Percentiles rank a stretch among this genome's conserved stretches.
Conservation (phyloP, 148 eudicot species). For the Dysphania ambrosioides region DNA sequence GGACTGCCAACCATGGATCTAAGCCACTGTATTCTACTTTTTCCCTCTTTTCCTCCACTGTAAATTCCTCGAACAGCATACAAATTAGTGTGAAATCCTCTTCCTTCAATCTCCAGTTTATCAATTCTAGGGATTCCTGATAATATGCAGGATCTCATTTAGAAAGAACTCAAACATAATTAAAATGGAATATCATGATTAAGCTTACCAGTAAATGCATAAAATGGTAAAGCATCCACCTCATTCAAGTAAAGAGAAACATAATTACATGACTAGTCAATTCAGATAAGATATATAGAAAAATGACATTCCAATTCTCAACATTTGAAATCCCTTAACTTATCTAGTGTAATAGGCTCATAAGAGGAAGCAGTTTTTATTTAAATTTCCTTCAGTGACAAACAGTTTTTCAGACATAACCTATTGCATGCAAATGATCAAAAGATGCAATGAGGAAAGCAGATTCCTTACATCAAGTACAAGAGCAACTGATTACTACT, state of each 20-base stretch:
- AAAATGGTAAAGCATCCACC: neutral
- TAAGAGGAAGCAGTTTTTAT: too few relatives aligned
- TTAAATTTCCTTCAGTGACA: too few relatives aligned
- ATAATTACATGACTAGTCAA: neutral
- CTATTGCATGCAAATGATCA: neutral
- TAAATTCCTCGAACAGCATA: constrained; percentile 85
- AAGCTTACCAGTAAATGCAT: neutral
- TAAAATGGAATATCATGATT: neutral
- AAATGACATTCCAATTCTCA: too few relatives aligned
- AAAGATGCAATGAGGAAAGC: neutral
- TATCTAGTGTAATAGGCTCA: too few relatives aligned
- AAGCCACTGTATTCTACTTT: constrained; percentile 98
- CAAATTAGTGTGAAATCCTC: constrained; percentile 97
- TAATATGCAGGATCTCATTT: constrained; percentile 1
- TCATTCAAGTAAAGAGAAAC: neutral
- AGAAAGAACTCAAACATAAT: constrained; percentile 6
- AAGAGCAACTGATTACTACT: neutral
- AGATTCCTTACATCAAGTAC: neutral
- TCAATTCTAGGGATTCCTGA: constrained; percentile 84
- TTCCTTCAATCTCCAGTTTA: constrained; percentile 94
- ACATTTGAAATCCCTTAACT: too few relatives aligned
- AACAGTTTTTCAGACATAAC: too few relatives aligned
- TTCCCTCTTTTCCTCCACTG: constrained; percentile 94
- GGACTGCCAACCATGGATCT: constrained; percentile 99
- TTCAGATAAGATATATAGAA: too few relatives aligned